Conservation (phyloP, 2,329 filamentous ascomycete genomes). For the Penicillium oxalicum region DNA sequence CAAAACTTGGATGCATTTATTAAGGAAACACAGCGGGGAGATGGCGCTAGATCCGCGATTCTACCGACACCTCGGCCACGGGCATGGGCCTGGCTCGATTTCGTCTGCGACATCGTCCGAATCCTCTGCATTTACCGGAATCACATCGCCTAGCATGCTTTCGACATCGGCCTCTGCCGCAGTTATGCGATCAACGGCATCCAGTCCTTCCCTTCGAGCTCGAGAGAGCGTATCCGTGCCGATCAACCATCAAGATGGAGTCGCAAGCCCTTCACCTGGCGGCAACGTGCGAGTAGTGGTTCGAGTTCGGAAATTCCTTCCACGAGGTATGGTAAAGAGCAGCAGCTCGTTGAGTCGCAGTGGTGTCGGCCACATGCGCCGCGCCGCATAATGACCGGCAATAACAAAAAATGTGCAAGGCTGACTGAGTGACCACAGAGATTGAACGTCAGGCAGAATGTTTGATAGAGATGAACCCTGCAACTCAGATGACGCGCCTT, state of each 20-base stretch:
- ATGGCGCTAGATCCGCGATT: constrained; percentile 41
- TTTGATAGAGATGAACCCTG: constrained; percentile 84
- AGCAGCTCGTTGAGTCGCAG: too few relatives aligned
- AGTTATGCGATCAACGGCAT: constrained; percentile 57
- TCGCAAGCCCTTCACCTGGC: constrained; percentile 50
- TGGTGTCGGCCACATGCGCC: too few relatives aligned
- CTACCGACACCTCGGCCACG: constrained; percentile 30
- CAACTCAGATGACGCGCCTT: constrained; percentile 77
- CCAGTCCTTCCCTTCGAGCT: constrained; percentile 70
- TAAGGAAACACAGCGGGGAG: constrained; percentile 32
- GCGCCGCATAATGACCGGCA: too few relatives aligned
- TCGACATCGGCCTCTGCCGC: constrained; percentile 35
- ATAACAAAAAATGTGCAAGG: neutral
- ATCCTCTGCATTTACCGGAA: constrained; percentile 29
- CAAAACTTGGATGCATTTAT: constrained; percentile 36
- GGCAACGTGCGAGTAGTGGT: constrained; percentile 81
- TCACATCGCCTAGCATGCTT: constrained; percentile 32
- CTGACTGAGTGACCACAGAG: constrained; percentile 51
- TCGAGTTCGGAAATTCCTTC: constrained; percentile 71
- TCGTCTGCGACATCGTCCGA: constrained; percentile 31
- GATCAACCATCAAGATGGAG: constrained; percentile 41
- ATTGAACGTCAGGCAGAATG: constrained; percentile 74
- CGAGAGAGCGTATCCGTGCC: constrained; percentile 61
- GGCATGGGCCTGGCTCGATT: constrained; percentile 28
- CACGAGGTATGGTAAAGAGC: constrained; percentile 54